Conservation (phyloP, 2,329 filamentous ascomycete genomes). For the Colletotrichum chrysophilum region DNA sequence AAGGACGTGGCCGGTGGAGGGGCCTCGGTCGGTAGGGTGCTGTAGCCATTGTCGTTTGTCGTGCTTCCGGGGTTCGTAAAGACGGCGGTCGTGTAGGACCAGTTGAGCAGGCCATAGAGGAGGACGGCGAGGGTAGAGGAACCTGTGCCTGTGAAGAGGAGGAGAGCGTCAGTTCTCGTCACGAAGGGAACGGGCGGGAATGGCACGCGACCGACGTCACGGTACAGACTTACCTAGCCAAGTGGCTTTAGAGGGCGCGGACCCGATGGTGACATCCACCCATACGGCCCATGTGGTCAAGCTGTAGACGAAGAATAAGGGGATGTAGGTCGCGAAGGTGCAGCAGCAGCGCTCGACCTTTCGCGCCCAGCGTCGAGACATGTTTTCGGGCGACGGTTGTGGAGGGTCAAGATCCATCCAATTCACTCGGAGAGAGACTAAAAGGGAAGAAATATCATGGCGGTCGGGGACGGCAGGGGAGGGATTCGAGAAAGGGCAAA, state of each 20-base stretch:
- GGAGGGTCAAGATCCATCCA: slow-evolving; percentile 19
- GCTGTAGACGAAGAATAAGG: slow-evolving; percentile 87
- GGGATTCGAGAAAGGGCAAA: background rate
- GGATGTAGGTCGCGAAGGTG: slow-evolving; percentile 78
- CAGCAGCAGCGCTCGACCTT: slow-evolving; percentile 86
- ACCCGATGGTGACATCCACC: slow-evolving; percentile 79
- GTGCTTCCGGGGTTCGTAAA: slow-evolving; percentile 87
- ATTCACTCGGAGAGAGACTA: slow-evolving; percentile 11
- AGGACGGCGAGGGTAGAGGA: slow-evolving; percentile 69
- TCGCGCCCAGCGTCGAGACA: slow-evolving; percentile 69
- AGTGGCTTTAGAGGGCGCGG: slow-evolving; percentile 52
- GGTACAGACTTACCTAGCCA: slow-evolving; percentile 59
- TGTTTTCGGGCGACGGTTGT: slow-evolving; percentile 41
- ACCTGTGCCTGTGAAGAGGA: slow-evolving; percentile 47
- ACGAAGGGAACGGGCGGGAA: slow-evolving; percentile 13
- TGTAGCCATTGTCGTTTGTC: slow-evolving; percentile 72
- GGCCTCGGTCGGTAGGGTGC: slow-evolving; percentile 78
- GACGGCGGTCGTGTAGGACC: slow-evolving; percentile 90
- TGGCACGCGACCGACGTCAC: background rate
- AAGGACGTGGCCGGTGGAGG: slow-evolving; percentile 70
- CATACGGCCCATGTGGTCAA: slow-evolving; percentile 94
- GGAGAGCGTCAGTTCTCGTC: slow-evolving; percentile 21
- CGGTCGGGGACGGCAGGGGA: background rate
- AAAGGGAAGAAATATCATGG: slow-evolving; percentile 9
- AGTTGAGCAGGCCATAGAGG: slow-evolving; percentile 82